Conservation (phyloP, 306 rosid species). For the Alnus glutinosa region DNA sequence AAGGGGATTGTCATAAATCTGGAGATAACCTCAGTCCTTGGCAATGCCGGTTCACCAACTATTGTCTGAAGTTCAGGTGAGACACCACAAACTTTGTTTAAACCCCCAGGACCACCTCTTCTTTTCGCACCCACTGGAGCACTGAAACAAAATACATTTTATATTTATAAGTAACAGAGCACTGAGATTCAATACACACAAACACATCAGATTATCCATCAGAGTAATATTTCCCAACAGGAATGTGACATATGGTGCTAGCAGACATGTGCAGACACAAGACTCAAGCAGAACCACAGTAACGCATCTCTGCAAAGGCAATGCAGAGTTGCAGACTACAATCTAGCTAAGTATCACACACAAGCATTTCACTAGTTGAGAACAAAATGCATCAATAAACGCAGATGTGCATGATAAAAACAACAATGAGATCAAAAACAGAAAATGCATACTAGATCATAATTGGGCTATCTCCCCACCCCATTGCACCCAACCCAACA, state of each 20-base stretch:
- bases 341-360: background rate
- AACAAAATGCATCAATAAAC: background rate
- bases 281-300: background rate
- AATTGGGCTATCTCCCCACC: too few species aligned
- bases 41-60: conserved; percentile 72
- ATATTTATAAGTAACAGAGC: conserved; percentile 12
- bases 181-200: conserved; percentile 30
- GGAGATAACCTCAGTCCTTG: conserved; percentile 70
- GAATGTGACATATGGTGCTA: background rate
- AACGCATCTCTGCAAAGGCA: background rate
- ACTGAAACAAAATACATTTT: conserved; percentile 36
- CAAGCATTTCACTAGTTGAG: too few species aligned
- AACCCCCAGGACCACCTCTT: conserved; percentile 77
- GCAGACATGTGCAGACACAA: background rate
- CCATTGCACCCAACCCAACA: too few species aligned
- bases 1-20: background rate
- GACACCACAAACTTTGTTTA: conserved; percentile 78
- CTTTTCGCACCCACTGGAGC: conserved; percentile 56
- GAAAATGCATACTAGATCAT: background rate
- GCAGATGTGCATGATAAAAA: background rate
- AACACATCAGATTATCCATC: conserved; percentile 13
- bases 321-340: background rate
- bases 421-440: too few species aligned
- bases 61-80: conserved; percentile 72
- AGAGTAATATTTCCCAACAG: background rate